Base-by-base conservation (phyloP, 805 yeast genomes). In the Wickerhamiella cacticola region DNA sequence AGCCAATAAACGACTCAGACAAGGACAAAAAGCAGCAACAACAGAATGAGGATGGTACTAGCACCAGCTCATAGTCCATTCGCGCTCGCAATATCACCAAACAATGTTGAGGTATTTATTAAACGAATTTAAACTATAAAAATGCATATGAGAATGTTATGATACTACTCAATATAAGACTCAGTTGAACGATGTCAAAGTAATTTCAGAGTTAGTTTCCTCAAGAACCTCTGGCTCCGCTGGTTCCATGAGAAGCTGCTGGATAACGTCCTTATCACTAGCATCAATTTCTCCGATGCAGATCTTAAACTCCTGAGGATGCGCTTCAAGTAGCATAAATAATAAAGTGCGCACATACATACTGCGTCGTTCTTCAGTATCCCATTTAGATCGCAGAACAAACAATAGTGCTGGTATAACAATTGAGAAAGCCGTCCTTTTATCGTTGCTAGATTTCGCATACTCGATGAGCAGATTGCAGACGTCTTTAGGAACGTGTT, bases 131-230 rank as follows among this genome's bases (percentile, higher is more conserved):
- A 29, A 29, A 5, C n/a, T 29, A 15, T 29, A 15, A 15, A 15
- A 31, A 31, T 31, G 36, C 36, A 31, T 31, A 15, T 31, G 16
- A 31, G n/a, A 29, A 29, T 8, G 33, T 29, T 5, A 29, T 29
- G 33, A 29, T 12, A 5, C n/a, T 25, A 10, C 28, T n/a, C n/a
- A n/a, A n/a, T n/a, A n/a, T n/a, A 10, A 25, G 10, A 7, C 13
- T 45, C 39, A 53, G 1, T 49, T 57, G 58, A 78, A 78, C 1
- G 71, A 65, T 56, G 75, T 77, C 45, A 78, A 61, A 54, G 74
- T 67, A 50, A 78, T 78, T 47, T 72, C 76, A 8, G 31, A 26
- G 10, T 21, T 19, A n/a, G 33, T 26, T 48, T 55, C 9, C 48
- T 52, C 23, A n/a, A 22, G n/a, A 5, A 38, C 46, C 1, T 50